phyloP scores from a whole-genome alignment of 331 rosid genomes.

The Telfairia occidentalis region DNA sequence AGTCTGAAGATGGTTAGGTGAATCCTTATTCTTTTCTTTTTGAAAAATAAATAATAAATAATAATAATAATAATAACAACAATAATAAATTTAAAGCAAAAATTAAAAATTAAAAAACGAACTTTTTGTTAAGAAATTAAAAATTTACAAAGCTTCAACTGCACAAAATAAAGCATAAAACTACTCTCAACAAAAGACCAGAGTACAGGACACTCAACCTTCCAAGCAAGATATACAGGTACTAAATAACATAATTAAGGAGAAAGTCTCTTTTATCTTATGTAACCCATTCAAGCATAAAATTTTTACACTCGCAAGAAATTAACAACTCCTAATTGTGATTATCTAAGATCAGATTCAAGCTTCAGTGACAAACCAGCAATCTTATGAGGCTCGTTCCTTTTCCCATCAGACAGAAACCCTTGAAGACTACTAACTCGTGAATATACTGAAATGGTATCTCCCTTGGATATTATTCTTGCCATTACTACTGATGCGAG shows the following conservation, averaged over 20 bases:
- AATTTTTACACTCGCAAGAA: not conserved
- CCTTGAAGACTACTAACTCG: constrained; percentile 96
- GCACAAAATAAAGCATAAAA: not conserved
- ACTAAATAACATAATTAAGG: not conserved
- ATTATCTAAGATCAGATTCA: not conserved
- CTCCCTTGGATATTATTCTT: constrained; percentile 78
- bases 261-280: not conserved
- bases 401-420: constrained; percentile 81
- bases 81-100: no score
- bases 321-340: not conserved
- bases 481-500: constrained; percentile 90
- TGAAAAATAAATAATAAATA: not conserved
- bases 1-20: not conserved
- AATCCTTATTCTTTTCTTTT: not conserved
- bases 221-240: not conserved
- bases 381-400: constrained; percentile 67
- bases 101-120: no score
- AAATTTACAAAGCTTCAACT: not conserved
- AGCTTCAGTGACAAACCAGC: constrained; percentile 51
- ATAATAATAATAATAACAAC: not conserved
- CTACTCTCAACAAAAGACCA: not conserved
- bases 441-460: constrained; percentile 73
- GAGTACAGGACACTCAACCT: not conserved
- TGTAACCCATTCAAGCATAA: not conserved
- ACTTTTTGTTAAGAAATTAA: not conserved